Conservation (phyloP, 169 alveolate species). For the Cryptosporidium ubiquitum region DNA sequence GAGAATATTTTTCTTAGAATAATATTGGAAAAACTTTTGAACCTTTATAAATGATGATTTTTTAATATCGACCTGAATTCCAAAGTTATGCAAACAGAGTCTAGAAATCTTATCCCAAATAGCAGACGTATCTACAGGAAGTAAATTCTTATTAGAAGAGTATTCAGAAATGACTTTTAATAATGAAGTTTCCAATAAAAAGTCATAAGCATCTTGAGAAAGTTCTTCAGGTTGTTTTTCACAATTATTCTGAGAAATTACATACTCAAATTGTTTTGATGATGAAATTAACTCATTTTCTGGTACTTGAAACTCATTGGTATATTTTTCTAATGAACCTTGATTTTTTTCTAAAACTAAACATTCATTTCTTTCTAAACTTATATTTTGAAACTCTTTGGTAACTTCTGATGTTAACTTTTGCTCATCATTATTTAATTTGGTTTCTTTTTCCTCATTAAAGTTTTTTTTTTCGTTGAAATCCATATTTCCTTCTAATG, state of each 20-base stretch:
- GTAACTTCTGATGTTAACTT: background rate
- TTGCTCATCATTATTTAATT: background rate
- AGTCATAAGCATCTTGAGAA: slow-evolving; percentile 19
- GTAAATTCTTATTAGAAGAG: slow-evolving; percentile 2
- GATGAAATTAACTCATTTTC: background rate
- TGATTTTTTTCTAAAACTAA: background rate
- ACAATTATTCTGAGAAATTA: too few relatives aligned
- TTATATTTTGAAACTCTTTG: background rate
- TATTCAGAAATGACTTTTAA: slow-evolving; percentile 1
- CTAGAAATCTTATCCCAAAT: slow-evolving; percentile 53
- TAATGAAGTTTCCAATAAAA: slow-evolving; percentile 11
- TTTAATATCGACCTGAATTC: slow-evolving; percentile 39
- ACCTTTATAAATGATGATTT: slow-evolving; percentile 44
- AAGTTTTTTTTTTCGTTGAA: background rate
- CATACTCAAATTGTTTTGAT: background rate
- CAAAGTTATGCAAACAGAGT: background rate
- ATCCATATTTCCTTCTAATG: slow-evolving; percentile 52
- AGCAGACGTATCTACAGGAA: slow-evolving; percentile 52
- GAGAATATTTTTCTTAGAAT: slow-evolving; percentile 15
- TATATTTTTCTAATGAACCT: background rate
- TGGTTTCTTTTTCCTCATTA: background rate
- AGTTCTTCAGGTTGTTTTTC: background rate
- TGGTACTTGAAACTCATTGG: background rate
- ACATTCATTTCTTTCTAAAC: background rate
- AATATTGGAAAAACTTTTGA: slow-evolving; percentile 37